Evolutionary conservation across 75 land plant species (phyloP).

Genomic region (Cupressus sempervirens): DNA sequence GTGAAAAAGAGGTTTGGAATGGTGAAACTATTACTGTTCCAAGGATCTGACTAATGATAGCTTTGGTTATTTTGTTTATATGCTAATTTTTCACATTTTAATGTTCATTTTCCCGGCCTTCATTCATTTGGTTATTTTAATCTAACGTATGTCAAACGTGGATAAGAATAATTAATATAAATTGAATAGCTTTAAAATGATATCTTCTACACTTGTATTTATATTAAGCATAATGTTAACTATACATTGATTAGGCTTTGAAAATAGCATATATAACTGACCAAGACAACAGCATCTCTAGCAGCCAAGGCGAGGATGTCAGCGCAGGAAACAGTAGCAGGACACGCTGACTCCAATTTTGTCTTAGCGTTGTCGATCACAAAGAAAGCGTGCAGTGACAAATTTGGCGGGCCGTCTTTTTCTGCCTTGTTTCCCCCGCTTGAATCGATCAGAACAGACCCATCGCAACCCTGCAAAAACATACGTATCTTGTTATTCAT

Average conservation of each 20-base stretch:
- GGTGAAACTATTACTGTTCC: no score
- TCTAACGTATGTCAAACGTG: no score
- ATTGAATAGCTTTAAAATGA: no score
- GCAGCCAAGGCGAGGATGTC: constrained; percentile 56
- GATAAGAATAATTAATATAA: no score
- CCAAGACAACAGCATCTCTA: constrained; percentile 35
- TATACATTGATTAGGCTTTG: not conserved
- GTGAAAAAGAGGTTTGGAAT: no score
- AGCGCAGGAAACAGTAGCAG: constrained; percentile 56
- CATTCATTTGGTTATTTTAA: no score
- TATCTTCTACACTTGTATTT: no score
- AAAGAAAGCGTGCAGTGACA: constrained; percentile 32
- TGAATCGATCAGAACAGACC: constrained; percentile 45
- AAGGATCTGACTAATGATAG: no score
- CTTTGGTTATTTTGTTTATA: no score
- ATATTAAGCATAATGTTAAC: no score
- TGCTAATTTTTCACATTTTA: no score
- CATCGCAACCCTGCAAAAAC: constrained; percentile 53
- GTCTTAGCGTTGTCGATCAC: constrained; percentile 49
- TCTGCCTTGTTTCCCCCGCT: constrained; percentile 29
- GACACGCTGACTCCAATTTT: constrained; percentile 30
- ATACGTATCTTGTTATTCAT: not conserved
- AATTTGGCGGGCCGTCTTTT: constrained; percentile 34
- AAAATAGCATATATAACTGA: not conserved
- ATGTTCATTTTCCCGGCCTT: no score